A percentile compares a stretch with the other conserved stretches of the same genome.
Evolutionary conservation across 2,329 filamentous ascomycete genomes (phyloP).

Genomic region (Alternaria longipes): DNA sequence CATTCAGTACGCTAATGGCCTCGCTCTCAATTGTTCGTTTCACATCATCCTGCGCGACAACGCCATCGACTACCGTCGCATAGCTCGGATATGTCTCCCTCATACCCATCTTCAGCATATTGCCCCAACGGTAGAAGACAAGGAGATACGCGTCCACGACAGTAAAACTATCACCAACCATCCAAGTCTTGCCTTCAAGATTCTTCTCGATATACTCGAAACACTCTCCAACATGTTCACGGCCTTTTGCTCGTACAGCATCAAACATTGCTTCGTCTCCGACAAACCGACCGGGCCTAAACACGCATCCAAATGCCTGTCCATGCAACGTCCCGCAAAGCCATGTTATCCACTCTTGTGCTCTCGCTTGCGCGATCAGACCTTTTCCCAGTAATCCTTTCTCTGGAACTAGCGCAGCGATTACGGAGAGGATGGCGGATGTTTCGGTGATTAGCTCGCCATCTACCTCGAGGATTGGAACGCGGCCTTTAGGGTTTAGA

Average conservation of each 20-base stretch:
- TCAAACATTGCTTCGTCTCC: slow-evolving; percentile 19
- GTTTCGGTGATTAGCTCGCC: slow-evolving; percentile 31
- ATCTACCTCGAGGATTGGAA: slow-evolving; percentile 31
- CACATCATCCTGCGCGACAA: slow-evolving; percentile 22
- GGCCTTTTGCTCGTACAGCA: slow-evolving; percentile 12
- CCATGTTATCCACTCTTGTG: slow-evolving; percentile 34
- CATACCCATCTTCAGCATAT: slow-evolving; percentile 21
- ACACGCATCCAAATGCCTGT: slow-evolving; percentile 25
- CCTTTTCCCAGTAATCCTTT: slow-evolving; percentile 29
- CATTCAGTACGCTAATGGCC: background rate
- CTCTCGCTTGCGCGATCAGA: slow-evolving; percentile 21
- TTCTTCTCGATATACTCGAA: background rate
- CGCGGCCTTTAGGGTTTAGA: slow-evolving; percentile 34
- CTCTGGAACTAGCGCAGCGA: slow-evolving; percentile 12
- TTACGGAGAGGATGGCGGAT: background rate
- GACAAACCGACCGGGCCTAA: slow-evolving; percentile 25
- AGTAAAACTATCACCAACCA: background rate
- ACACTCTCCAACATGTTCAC: background rate
- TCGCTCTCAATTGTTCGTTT: background rate
- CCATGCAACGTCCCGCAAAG: slow-evolving; percentile 32
- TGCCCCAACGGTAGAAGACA: slow-evolving; percentile 35
- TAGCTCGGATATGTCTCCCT: slow-evolving; percentile 26
- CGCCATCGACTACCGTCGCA: slow-evolving; percentile 16
- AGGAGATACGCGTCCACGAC: slow-evolving; percentile 25
- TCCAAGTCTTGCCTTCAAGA: background rate